Conservation (phyloP, 352 stramenopile species). For the Globisporangium orthogonon region DNA sequence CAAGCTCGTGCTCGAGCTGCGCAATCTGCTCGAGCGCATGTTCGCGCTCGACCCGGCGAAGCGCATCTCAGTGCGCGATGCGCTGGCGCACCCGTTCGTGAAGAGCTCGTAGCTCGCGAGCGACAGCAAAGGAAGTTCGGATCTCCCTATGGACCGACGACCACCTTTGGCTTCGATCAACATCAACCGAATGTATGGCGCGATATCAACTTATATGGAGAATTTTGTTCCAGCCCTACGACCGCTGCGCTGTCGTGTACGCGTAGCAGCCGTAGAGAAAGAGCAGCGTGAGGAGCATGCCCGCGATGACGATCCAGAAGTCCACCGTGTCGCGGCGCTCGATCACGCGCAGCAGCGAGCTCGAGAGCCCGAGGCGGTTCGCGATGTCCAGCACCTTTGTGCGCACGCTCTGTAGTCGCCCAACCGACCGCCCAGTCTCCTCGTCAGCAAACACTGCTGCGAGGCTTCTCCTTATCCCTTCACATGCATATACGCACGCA, state of each 20-base stretch:
- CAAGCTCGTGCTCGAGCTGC: constrained; percentile 56
- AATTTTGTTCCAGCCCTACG: neutral
- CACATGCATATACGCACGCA: too few relatives aligned
- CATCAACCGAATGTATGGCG: neutral
- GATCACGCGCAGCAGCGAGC: constrained; percentile 76
- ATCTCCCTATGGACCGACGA: too few relatives aligned
- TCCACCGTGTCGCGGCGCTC: constrained; percentile 77
- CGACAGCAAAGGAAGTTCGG: neutral
- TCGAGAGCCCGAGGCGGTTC: constrained; percentile 79
- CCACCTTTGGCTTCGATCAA: neutral
- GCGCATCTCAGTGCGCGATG: constrained; percentile 67
- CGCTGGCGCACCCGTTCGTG: constrained; percentile 78
- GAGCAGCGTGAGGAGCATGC: constrained; percentile 77
- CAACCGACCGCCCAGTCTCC: too few relatives aligned
- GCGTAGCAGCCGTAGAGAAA: constrained; percentile 75
- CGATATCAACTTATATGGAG: neutral
- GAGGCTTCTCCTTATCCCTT: too few relatives aligned
- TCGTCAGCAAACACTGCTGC: too few relatives aligned
- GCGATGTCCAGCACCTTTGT: constrained; percentile 79
- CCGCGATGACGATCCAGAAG: constrained; percentile 79
- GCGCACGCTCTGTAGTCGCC: constrained; percentile 37
- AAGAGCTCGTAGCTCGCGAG: constrained; percentile 16
- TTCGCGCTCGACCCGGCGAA: constrained; percentile 77
- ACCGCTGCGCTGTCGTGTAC: constrained; percentile 24
- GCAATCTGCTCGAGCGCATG: constrained; percentile 78